Evolutionary conservation across 495 filamentous ascomycete genomes (phyloP), one percentile per base, ranked within the genome.

Genomic region (Geopyxis carbonaria): DNA sequence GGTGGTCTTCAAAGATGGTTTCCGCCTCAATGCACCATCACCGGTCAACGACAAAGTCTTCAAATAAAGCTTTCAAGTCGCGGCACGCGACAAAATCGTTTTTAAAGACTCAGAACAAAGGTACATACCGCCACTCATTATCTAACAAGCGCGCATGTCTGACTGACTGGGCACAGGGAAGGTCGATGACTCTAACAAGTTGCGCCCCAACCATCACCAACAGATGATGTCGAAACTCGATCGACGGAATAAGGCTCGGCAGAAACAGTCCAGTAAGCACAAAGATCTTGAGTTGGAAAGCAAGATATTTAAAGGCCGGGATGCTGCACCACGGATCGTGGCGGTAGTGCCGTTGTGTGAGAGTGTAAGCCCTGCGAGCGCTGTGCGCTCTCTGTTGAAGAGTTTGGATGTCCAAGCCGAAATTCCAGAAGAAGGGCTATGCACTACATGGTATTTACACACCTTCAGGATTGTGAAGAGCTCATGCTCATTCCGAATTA

Each of bases 151-250:
- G 5, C 9, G 28, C 38, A 22, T 20, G 16, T 11, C 16, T 22
- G 16, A 37, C 34, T 37, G 8, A n/a, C 8, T 9, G 34, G 34
- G 7, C 34, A 15, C 16, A 57, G 53, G 52, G 33, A 57, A 51
- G 32, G 29, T 47, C 27, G 53, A 56, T 19, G 53, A 57, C 10
- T 9, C 27, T 8, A 20, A 57, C 47, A 77, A 61, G 55, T 70
- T 74, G 25, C 76, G 87, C 43, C 91, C 81, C 60, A 92, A 86
- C 29, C 79, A 79, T 43, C 83, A 94, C 58, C 91, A 95, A 56
- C 82, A 93, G 62, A 68, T 92, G 57, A 91, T 92, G 81, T 92
- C 86, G 24, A 97, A 93, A 61, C 64, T 97, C 58, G 83, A 92
- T 61, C 78, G 89, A 23, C 71, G 80, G 51, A 93, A 97, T 60